phyloP scores from a whole-genome alignment of 805 yeast genomes.

The Blastobotrys chiropterorum region DNA sequence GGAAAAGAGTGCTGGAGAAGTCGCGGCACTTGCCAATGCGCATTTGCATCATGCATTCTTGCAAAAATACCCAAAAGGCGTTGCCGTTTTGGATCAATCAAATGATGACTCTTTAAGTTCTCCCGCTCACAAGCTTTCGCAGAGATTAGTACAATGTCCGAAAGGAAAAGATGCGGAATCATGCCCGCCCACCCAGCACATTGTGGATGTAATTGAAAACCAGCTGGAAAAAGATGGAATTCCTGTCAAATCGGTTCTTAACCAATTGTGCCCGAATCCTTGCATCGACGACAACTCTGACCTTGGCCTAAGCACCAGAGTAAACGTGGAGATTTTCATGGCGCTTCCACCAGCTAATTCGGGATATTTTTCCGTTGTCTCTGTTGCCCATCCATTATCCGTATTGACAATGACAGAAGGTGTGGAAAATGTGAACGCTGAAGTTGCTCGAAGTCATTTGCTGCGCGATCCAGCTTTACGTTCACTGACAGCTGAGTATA shows the following conservation, averaged over 20 bases:
- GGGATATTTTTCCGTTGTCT: conserved; percentile 13
- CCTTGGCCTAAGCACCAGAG: neutral
- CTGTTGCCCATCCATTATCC: conserved; percentile 18
- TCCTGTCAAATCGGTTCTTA: neutral
- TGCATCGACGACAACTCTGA: conserved; percentile 8
- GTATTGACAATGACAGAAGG: conserved; percentile 10
- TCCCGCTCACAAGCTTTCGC: conserved; percentile 20
- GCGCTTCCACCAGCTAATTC: conserved; percentile 5
- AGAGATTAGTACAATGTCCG: conserved; percentile 22
- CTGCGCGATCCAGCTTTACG: conserved; percentile 9
- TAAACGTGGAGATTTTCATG: neutral
- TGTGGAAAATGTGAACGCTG: conserved; percentile 7
- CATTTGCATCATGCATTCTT: conserved; percentile 26
- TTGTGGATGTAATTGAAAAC: neutral
- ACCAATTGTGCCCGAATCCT: conserved; percentile 14
- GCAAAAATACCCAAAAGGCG: conserved; percentile 15
- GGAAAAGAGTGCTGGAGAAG: conserved; percentile 6
- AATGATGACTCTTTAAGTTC: conserved; percentile 9
- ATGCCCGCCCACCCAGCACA: conserved; percentile 24
- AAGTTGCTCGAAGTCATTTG: conserved; percentile 7
- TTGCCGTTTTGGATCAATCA: conserved; percentile 22
- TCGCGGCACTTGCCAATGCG: conserved; percentile 24
- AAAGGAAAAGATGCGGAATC: neutral
- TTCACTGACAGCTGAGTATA: conserved; percentile 12
- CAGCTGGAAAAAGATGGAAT: neutral